These are phyloP conservation scores for Auriculariales sp. DNA, from an alignment of 768 basidiomycete species.

Conservation along the genomic window DNA sequence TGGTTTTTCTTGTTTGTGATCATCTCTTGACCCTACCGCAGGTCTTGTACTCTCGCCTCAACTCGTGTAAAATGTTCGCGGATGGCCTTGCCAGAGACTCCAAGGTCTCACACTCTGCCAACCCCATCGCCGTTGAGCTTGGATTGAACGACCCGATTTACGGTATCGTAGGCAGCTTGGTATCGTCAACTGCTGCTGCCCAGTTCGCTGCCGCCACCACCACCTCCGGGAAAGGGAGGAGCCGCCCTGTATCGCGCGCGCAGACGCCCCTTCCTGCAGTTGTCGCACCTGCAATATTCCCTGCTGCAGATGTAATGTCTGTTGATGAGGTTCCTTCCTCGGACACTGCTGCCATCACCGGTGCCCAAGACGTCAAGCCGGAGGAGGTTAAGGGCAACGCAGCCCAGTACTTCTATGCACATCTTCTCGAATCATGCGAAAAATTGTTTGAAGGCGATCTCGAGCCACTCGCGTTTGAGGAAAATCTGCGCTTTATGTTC, in stretches of 20 bases:
- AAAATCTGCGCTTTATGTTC: slow-evolving; percentile 78
- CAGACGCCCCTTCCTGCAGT: slow-evolving; percentile 76
- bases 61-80: slow-evolving; percentile 63
- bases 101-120: slow-evolving; percentile 12
- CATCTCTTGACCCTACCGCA: slow-evolving; percentile 17
- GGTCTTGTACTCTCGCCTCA: slow-evolving; percentile 71
- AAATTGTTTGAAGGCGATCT: slow-evolving; percentile 85
- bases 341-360: no score
- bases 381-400: slow-evolving; percentile 18
- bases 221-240: background rate
- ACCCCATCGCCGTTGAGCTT: slow-evolving; percentile 25
- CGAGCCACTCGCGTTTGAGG: slow-evolving; percentile 78
- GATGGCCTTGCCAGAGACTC: slow-evolving; percentile 25
- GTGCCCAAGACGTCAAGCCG: no score
- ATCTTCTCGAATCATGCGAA: slow-evolving; percentile 78
- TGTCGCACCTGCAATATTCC: slow-evolving; percentile 66
- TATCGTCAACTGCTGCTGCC: no score
- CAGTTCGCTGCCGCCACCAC: background rate
- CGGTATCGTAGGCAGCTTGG: background rate
- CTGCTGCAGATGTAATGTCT: slow-evolving; percentile 72
- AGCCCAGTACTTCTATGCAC: slow-evolving; percentile 61
- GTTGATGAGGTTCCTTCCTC: slow-evolving; percentile 20
- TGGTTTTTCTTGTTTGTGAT: background rate
- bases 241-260: slow-evolving; percentile 51
- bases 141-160: slow-evolving; percentile 19